Percentiles rank a stretch among this genome's conserved stretches.
Evolutionary conservation across 2,329 filamentous ascomycete genomes (phyloP).

Genomic region (Fusarium duplospermum): DNA sequence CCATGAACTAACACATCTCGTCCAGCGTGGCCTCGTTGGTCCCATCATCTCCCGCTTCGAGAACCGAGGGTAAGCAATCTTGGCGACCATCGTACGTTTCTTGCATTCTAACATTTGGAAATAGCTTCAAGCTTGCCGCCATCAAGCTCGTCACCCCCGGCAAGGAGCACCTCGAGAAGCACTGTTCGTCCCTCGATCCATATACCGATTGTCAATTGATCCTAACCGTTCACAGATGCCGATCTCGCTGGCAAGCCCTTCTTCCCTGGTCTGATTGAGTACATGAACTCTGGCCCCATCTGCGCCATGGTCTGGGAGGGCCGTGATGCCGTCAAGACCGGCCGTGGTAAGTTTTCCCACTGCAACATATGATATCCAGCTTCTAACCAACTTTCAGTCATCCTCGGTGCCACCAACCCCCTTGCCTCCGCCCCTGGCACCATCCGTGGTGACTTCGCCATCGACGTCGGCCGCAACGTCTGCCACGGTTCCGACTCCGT

Average conservation of each 20-base stretch:
- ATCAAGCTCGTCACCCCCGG: constrained; percentile 92
- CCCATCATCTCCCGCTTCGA: constrained; percentile 99
- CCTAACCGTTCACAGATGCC: constrained; percentile 66
- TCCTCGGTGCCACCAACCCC: constrained; percentile 99
- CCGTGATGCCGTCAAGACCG: constrained; percentile 98
- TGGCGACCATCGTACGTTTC: constrained; percentile 25
- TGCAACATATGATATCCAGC: background rate
- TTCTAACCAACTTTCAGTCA: constrained; percentile 60
- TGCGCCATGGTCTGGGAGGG: constrained; percentile 99
- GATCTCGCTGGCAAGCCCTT: constrained; percentile 95
- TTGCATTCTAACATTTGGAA: constrained; percentile 19
- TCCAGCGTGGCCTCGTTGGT: constrained; percentile 93
- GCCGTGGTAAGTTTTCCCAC: constrained; percentile 74
- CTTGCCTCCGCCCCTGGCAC: constrained; percentile 93
- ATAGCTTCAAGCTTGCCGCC: constrained; percentile 95
- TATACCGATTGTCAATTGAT: constrained; percentile 34
- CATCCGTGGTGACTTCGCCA: constrained; percentile 94
- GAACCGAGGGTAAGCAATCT: constrained; percentile 79
- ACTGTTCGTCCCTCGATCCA: constrained; percentile 70
- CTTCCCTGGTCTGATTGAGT: constrained; percentile 93
- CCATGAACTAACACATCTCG: constrained; percentile 39
- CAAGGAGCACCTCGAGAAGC: constrained; percentile 97
- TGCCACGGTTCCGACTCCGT: constrained; percentile 99
- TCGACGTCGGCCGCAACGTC: constrained; percentile 91
- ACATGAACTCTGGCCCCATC: constrained; percentile 98